phyloP scores from a whole-genome alignment of 495 filamentous ascomycete genomes.

The Podospora bellae-mahoneyi region DNA sequence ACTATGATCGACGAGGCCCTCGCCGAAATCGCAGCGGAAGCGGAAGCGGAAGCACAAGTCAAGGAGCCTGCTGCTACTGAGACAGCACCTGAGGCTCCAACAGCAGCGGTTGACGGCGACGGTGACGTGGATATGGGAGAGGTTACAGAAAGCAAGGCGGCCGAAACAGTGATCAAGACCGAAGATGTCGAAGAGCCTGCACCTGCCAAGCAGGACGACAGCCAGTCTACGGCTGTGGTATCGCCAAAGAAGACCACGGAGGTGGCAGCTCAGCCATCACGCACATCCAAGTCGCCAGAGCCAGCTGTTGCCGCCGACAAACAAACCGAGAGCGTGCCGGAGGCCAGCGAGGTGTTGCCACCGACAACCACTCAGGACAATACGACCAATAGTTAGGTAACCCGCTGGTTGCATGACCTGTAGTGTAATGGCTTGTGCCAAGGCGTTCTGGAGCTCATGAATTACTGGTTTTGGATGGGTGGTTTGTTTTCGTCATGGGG shows the following conservation, averaged over 20 bases:
- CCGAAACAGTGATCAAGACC: slow-evolving; percentile 32
- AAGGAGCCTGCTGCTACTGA: slow-evolving; percentile 13
- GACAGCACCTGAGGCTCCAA: neutral
- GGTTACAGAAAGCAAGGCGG: slow-evolving; percentile 19
- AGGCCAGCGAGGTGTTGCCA: neutral
- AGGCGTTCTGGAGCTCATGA: neutral
- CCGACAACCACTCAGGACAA: neutral
- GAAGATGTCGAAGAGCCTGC: slow-evolving; percentile 29
- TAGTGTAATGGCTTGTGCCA: neutral
- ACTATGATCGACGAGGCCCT: slow-evolving; percentile 64
- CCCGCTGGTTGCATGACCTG: neutral
- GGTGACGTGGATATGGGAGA: slow-evolving; percentile 41
- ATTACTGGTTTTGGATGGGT: neutral
- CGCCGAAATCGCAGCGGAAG: slow-evolving; percentile 11
- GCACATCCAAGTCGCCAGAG: slow-evolving; percentile 13
- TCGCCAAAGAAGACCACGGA: neutral
- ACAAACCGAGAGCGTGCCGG: slow-evolving; percentile 7
- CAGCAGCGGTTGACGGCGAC: slow-evolving; percentile 27
- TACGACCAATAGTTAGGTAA: neutral
- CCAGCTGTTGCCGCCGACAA: slow-evolving; percentile 13
- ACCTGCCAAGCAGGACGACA: slow-evolving; percentile 9
- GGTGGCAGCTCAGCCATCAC: slow-evolving; percentile 3
- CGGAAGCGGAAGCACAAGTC: slow-evolving; percentile 12
- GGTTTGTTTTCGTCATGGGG: neutral
- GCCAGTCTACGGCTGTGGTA: neutral